Evolutionary conservation across 331 rosid genomes (phyloP).

Genomic region (Quercus phellos): DNA sequence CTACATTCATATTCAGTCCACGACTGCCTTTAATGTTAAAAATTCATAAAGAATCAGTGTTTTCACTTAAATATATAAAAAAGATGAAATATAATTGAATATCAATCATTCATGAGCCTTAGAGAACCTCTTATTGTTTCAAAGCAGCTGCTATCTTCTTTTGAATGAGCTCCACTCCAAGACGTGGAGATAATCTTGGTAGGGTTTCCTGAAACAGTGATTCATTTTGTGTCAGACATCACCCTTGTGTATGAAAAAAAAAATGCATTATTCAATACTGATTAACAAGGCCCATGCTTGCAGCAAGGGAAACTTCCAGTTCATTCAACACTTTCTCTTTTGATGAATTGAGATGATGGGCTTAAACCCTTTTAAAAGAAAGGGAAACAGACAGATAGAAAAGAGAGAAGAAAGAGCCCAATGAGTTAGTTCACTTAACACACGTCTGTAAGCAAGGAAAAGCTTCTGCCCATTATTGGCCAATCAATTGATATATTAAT

Average conservation of each 20-base stretch:
- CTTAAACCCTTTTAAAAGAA: constrained; percentile 43
- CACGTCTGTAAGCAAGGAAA: background rate
- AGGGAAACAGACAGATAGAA: background rate
- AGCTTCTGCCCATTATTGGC: background rate
- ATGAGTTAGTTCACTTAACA: background rate
- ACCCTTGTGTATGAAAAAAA: background rate
- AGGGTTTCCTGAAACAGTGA: constrained; percentile 54
- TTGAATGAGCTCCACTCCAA: constrained; percentile 79
- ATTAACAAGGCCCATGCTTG: background rate
- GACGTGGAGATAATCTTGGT: constrained; percentile 82
- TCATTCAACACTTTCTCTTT: background rate
- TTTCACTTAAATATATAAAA: background rate
- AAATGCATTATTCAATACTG: background rate
- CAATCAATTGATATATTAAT: background rate
- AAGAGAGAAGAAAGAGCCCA: background rate
- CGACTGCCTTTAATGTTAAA: background rate
- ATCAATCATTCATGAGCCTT: constrained; percentile 5
- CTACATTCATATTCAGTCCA: background rate
- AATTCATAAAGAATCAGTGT: background rate
- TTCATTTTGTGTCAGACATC: constrained; percentile 15
- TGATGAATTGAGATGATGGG: background rate
- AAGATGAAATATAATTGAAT: background rate
- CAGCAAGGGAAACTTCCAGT: background rate
- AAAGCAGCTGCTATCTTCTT: constrained; percentile 75
- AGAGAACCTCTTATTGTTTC: constrained; percentile 29